Conservation (phyloP, 2,329 filamentous ascomycete species). For the Venturia aucupariae region DNA sequence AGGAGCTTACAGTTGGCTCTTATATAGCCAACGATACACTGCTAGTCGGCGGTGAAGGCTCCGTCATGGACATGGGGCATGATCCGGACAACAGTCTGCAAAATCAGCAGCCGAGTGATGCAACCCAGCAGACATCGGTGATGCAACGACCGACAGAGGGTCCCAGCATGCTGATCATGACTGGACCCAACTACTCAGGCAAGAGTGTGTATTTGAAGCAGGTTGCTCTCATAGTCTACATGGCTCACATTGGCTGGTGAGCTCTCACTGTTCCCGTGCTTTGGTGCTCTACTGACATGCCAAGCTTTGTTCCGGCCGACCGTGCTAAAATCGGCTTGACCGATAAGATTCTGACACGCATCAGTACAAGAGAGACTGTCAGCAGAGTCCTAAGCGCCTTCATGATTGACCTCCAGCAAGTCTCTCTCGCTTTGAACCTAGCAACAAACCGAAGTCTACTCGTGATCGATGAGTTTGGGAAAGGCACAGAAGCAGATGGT, state of each 20-base stretch:
- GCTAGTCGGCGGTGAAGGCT: conserved; percentile 49
- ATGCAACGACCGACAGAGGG: conserved; percentile 18
- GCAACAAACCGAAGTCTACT: conserved; percentile 70
- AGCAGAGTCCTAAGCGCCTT: conserved; percentile 57
- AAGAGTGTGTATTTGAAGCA: conserved; percentile 97
- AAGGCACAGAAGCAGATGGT: conserved; percentile 54
- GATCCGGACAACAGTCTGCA: background rate
- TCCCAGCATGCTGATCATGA: conserved; percentile 69
- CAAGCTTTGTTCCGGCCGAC: conserved; percentile 75
- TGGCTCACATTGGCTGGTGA: conserved; percentile 73
- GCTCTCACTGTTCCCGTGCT: background rate
- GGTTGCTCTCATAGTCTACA: conserved; percentile 78
- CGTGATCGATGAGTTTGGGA: conserved; percentile 87
- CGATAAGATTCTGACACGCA: conserved; percentile 83
- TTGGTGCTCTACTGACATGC: conserved; percentile 11
- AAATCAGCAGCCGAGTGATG: background rate
- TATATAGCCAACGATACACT: conserved; percentile 77
- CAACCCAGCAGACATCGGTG: background rate
- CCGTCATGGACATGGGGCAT: conserved; percentile 18
- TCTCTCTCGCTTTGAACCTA: conserved; percentile 64
- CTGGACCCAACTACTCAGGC: conserved; percentile 91
- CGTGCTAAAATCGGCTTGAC: conserved; percentile 73
- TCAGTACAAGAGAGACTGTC: conserved; percentile 64
- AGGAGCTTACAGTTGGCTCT: conserved; percentile 70
- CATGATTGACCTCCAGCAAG: conserved; percentile 80